phyloP scores from a whole-genome alignment of 495 filamentous ascomycete genomes.

The Collariella sp. region DNA sequence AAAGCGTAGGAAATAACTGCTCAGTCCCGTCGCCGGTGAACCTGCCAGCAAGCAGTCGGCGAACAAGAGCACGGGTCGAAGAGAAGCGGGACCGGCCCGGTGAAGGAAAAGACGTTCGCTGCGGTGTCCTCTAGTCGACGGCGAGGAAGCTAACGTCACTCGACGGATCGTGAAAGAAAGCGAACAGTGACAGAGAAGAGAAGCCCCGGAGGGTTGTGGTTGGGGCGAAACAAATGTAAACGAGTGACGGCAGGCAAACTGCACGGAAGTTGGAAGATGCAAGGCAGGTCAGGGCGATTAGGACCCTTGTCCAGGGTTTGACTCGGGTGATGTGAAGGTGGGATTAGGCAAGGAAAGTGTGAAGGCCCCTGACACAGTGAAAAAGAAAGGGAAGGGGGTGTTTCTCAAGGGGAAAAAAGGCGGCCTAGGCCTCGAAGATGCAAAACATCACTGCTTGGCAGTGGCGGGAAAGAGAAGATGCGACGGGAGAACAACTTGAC shows the following conservation, averaged over 20 bases:
- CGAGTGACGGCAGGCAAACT: constrained; percentile 5
- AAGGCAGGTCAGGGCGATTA: constrained; percentile 22
- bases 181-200: constrained; percentile 7
- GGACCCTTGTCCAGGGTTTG: constrained; percentile 18
- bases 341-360: constrained; percentile 1
- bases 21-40: neutral
- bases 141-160: neutral
- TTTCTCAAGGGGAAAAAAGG: neutral
- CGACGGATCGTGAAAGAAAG: constrained; percentile 10
- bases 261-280: constrained; percentile 13
- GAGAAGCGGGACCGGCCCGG: constrained; percentile 26
- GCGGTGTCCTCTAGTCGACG: constrained; percentile 7
- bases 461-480: neutral
- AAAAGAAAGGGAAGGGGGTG: neutral
- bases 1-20: neutral
- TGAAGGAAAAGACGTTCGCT: constrained; percentile 17
- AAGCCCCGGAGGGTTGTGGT: constrained; percentile 10
- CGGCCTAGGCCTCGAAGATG: neutral
- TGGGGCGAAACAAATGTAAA: constrained; percentile 13
- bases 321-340: constrained; percentile 3
- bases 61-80: constrained; percentile 13
- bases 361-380: neutral
- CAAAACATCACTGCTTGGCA: neutral
- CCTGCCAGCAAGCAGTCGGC: neutral
- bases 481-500: neutral